Base-by-base conservation (phyloP, 83 land plant species). In the Picea abies region DNA sequence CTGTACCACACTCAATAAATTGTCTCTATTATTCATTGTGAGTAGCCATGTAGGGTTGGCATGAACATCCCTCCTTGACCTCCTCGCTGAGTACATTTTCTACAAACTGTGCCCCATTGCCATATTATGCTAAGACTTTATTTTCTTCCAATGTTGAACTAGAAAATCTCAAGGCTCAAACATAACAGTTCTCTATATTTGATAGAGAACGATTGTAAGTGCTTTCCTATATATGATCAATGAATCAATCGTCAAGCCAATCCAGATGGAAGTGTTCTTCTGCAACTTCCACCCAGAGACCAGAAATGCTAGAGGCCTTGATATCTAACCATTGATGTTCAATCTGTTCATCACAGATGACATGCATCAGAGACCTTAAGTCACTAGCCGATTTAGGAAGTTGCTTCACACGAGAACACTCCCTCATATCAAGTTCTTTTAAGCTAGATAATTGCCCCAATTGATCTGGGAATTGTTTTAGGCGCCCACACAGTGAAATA, bases 341-440 rank as follows among this genome's bases (percentile, higher is more conserved):
- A 49, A 84, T 79, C 14, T 87, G 86, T 69, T 90, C 92, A 25
- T 92, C 92, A 56, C 94, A 92, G 23, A 90, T 63, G 9, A 92
- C 94, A 71, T 68, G 89, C 7, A 79, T 44, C 1, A 92, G 60
- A 14, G 87, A 82, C 32, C 60, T 66, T 79, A 92, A 37, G 3
- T 26, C 70, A 0, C 49, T 25, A 4, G 35, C 76, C 0, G 92
- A 90, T 3, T 39, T n/a, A 2, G 94, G 94, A 14, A 92, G 79
- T 37, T 52, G 35, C 83, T 73, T 82, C 32, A 92, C 64, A 15
- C 17, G 81, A 25, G 83, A 64, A 61, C 94, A 92, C 69, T 90
- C 89, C 65, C 91, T 82, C 94, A 92, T 92, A 84, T 92, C 92
- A 32, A 92, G 87, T 84, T 83, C 84, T 80, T 90, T 86, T 83